phyloP scores from a whole-genome alignment of 1,284 basidiomycete genomes.

The Chondrostereum purpureum region DNA sequence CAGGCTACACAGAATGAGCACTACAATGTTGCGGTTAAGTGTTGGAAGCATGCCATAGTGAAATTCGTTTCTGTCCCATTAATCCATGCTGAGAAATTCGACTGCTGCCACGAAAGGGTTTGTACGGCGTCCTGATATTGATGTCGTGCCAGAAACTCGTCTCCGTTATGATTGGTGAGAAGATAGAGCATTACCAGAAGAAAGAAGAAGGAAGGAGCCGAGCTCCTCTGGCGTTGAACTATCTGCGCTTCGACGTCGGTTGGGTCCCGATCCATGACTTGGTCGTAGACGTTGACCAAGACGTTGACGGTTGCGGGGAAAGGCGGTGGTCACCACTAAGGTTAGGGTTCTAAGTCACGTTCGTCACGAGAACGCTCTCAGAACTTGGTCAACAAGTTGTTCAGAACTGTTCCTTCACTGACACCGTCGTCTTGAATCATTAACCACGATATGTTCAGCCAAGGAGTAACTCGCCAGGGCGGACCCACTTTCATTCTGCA shows the following conservation, averaged over 20 bases:
- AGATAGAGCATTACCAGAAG: slow-evolving; percentile 68
- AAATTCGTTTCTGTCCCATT: slow-evolving; percentile 64
- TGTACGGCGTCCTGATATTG: slow-evolving; percentile 60
- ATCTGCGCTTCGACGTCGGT: slow-evolving; percentile 16
- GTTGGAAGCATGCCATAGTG: slow-evolving; percentile 43
- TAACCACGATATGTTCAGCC: no score
- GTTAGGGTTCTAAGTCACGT: neutral
- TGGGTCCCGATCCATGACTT: slow-evolving; percentile 17
- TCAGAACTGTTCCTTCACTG: no score
- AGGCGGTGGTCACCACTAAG: neutral
- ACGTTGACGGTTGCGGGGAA: slow-evolving; percentile 22
- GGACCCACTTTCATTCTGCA: no score
- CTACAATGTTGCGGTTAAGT: no score
- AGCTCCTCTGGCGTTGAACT: slow-evolving; percentile 39
- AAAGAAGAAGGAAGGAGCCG: slow-evolving; percentile 68
- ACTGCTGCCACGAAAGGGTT: slow-evolving; percentile 48
- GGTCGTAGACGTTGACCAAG: slow-evolving; percentile 29
- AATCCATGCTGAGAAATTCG: slow-evolving; percentile 71
- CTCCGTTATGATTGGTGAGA: slow-evolving; percentile 62
- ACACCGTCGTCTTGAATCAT: no score
- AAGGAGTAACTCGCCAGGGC: no score
- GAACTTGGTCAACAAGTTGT: no score
- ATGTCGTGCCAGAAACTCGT: slow-evolving; percentile 54
- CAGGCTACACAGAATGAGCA: slow-evolving; percentile 33
- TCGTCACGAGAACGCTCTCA: no score